These are phyloP conservation scores for Globisporangium orthogonon DNA, from an alignment of 352 stramenopile species.

Conservation along the genomic window DNA sequence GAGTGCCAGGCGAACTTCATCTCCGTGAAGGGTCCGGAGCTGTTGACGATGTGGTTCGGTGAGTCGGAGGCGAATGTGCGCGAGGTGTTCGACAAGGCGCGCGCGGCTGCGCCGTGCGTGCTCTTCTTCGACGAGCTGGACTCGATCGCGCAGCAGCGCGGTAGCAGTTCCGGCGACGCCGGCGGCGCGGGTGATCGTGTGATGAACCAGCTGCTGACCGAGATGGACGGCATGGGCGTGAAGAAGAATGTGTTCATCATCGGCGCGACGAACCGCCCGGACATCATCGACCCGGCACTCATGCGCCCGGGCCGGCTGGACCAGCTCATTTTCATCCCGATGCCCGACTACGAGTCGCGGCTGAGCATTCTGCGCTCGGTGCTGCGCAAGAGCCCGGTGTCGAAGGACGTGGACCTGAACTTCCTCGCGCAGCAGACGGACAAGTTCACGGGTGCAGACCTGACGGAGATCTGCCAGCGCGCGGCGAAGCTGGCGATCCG, in stretches of 20 bases:
- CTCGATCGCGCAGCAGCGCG: conserved; percentile 97
- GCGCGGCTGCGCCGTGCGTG: conserved; percentile 95
- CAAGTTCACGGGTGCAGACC: conserved; percentile 99
- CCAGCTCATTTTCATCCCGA: conserved; percentile 95
- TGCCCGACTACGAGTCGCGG: conserved; percentile 96
- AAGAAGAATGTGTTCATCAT: conserved; percentile 99
- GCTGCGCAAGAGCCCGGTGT: conserved; percentile 96
- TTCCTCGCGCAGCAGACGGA: conserved; percentile 96
- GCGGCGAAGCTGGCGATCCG: conserved; percentile 99
- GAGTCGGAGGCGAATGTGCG: conserved; percentile 98
- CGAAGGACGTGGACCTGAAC: conserved; percentile 97
- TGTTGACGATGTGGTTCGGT: conserved; percentile 99
- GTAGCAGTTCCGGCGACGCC: conserved; percentile 92
- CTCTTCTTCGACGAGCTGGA: conserved; percentile 99
- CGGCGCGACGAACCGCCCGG: conserved; percentile 92
- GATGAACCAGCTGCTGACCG: conserved; percentile 99
- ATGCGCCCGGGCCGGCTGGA: conserved; percentile 95
- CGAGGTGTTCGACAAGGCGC: conserved; percentile 99
- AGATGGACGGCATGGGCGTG: conserved; percentile 98
- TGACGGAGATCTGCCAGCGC: conserved; percentile 99
- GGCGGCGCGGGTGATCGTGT: conserved; percentile 97
- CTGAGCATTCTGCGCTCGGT: conserved; percentile 95
- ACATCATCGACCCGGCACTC: conserved; percentile 97
- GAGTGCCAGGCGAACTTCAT: conserved; percentile 99
- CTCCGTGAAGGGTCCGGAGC: conserved; percentile 98